Conservation (phyloP, 179 eudicot species). For the Gypsophila paniculata region DNA sequence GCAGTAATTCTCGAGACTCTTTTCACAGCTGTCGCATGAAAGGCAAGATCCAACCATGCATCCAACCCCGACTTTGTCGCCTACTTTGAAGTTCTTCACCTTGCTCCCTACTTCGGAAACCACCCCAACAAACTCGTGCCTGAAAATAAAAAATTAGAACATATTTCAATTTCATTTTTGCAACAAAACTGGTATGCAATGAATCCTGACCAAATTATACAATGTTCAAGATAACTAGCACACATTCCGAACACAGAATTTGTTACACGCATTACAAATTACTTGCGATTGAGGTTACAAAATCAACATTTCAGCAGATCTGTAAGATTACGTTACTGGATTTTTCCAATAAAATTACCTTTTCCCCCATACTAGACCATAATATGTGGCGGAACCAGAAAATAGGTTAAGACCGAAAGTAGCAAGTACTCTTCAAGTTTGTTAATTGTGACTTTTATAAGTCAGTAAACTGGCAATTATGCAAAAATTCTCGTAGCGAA, state of each 20-base stretch:
- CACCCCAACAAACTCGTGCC: slow-evolving; percentile 28
- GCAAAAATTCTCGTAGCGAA: not conserved
- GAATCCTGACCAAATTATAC: not conserved
- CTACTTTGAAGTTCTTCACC: slow-evolving; percentile 26
- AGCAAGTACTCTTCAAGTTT: not conserved
- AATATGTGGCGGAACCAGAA: too few species aligned
- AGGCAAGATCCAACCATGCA: slow-evolving; percentile 35
- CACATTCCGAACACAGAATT: not conserved
- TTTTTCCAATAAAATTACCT: not conserved
- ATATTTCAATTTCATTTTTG: not conserved
- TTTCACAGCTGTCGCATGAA: slow-evolving; percentile 27
- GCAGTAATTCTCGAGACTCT: slow-evolving; percentile 33
- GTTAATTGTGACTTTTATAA: not conserved
- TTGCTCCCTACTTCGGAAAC: slow-evolving; percentile 30
- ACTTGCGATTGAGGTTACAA: too few species aligned
- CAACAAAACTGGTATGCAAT: not conserved
- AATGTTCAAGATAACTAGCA: too few species aligned
- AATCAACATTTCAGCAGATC: too few species aligned
- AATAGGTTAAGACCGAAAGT: not conserved
- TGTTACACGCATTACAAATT: too few species aligned
- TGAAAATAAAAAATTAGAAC: not conserved
- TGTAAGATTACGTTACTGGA: too few species aligned
- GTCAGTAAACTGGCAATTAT: not conserved
- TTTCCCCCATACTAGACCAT: too few species aligned
- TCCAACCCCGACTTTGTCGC: slow-evolving; percentile 37